Conservation (phyloP, 1,139 yeast genomes). For the Lodderomyces elongisporus region DNA sequence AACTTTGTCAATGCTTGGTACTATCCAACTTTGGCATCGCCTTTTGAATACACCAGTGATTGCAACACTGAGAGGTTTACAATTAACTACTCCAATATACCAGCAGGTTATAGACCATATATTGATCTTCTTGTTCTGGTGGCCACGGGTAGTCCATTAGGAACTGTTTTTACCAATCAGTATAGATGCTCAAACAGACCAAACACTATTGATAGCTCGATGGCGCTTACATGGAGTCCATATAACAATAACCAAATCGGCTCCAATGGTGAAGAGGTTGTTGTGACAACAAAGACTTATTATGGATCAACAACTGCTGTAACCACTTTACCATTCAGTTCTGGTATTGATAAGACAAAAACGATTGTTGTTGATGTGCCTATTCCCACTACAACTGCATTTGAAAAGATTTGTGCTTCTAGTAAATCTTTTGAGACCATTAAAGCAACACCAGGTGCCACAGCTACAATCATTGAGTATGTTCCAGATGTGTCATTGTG, state of each 20-base stretch:
- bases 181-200: conserved; percentile 13
- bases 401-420: conserved; percentile 15
- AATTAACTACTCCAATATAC: conserved; percentile 19
- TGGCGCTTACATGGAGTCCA: conserved; percentile 8
- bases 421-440: conserved; percentile 12
- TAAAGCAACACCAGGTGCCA: conserved; percentile 12
- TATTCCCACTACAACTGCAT: conserved; percentile 16
- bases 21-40: conserved; percentile 12
- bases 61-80: conserved; percentile 15
- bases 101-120: conserved; percentile 31
- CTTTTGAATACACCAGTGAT: conserved; percentile 9
- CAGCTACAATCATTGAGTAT: conserved; percentile 13
- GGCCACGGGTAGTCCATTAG: conserved; percentile 2
- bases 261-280: conserved; percentile 19
- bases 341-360: conserved; percentile 11
- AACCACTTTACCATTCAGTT: conserved; percentile 17
- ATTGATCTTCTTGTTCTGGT: conserved; percentile 16
- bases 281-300: conserved; percentile 21
- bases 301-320: conserved; percentile 18
- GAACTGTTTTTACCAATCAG: conserved; percentile 12
- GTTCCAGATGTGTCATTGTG: too few relatives aligned
- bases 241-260: conserved; percentile 14
- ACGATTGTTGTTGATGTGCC: conserved; percentile 17
- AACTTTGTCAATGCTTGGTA: conserved; percentile 21
- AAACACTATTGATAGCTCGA: neutral